phyloP scores from a whole-genome alignment of 176 grass and related monocot genomes.

The Miscanthus lutarioriparius region DNA sequence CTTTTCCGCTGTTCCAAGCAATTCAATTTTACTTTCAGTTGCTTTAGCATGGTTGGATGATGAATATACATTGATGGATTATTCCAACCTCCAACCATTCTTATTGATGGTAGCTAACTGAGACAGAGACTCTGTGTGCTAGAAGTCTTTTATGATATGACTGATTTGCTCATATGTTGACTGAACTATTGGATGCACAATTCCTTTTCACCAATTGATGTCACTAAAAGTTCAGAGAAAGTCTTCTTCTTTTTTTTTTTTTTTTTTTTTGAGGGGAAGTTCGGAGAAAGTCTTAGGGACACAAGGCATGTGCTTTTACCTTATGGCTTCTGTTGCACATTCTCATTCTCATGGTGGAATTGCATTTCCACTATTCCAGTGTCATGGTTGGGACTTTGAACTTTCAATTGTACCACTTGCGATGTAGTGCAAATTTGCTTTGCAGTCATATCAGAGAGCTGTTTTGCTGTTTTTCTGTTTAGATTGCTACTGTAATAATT shows the following conservation, averaged over 20 bases:
- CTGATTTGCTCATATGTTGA: neutral
- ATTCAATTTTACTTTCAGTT: neutral
- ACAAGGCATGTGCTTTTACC: neutral
- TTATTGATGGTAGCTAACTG: neutral
- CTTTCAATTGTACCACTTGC: neutral
- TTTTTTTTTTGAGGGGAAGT: too few relatives aligned
- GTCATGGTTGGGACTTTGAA: conserved; percentile 8
- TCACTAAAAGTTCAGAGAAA: neutral
- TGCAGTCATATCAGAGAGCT: neutral
- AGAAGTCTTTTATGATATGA: neutral
- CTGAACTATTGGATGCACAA: neutral
- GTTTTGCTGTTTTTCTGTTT: neutral
- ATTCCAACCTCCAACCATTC: neutral
- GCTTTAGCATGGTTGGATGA: neutral
- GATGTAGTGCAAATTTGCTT: neutral
- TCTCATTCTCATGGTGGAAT: neutral
- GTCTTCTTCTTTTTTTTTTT: too few relatives aligned
- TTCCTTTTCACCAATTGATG: conserved; percentile 1
- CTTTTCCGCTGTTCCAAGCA: neutral
- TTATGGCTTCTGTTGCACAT: neutral
- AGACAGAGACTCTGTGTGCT: neutral
- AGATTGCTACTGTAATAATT: neutral
- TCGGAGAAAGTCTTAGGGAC: neutral
- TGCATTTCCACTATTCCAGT: neutral
- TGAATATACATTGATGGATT: neutral